A percentile compares a stretch with the other conserved stretches of the same genome.
phyloP scores from a whole-genome alignment of 805 yeast genomes.

The Ogataea polymorpha region DNA sequence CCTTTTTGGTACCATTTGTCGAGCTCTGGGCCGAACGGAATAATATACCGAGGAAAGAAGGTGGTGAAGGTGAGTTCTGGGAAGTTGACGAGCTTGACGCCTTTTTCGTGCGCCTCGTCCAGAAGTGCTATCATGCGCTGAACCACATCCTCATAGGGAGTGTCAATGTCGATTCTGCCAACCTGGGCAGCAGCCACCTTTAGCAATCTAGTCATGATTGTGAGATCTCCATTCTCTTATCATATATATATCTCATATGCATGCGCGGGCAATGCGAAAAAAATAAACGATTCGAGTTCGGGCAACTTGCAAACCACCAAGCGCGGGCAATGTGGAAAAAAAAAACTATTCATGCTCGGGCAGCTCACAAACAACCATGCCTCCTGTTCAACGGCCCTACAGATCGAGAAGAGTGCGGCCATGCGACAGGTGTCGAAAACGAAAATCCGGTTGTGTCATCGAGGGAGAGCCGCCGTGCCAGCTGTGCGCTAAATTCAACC shows the following conservation, averaged over 20 bases:
- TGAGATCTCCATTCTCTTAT: too few relatives aligned
- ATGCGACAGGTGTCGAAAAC: slow-evolving; percentile 18
- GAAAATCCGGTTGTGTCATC: slow-evolving; percentile 15
- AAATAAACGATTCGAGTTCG: too few relatives aligned
- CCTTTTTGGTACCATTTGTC: slow-evolving; percentile 36
- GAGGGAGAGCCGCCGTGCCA: slow-evolving; percentile 14
- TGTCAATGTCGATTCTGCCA: slow-evolving; percentile 32
- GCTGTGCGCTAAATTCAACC: slow-evolving; percentile 11
- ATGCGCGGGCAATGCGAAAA: too few relatives aligned
- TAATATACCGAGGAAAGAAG: slow-evolving; percentile 36
- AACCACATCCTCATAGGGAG: slow-evolving; percentile 32
- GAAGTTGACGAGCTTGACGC: slow-evolving; percentile 34
- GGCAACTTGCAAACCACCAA: too few relatives aligned
- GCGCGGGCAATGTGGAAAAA: too few relatives aligned
- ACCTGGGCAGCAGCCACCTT: slow-evolving; percentile 34
- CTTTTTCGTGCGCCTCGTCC: slow-evolving; percentile 22
- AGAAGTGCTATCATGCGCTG: slow-evolving; percentile 29
- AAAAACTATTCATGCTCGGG: too few relatives aligned
- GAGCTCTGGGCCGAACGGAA: slow-evolving; percentile 34
- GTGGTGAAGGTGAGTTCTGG: slow-evolving; percentile 37
- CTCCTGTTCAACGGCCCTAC: slow-evolving; percentile 13
- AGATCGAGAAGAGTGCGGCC: slow-evolving; percentile 19
- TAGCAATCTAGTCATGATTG: slow-evolving; percentile 8
- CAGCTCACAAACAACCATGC: too few relatives aligned
- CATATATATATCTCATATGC: too few relatives aligned